Evolutionary conservation across 1,284 basidiomycete genomes (phyloP).

Genomic region (Mycena citricolor): DNA sequence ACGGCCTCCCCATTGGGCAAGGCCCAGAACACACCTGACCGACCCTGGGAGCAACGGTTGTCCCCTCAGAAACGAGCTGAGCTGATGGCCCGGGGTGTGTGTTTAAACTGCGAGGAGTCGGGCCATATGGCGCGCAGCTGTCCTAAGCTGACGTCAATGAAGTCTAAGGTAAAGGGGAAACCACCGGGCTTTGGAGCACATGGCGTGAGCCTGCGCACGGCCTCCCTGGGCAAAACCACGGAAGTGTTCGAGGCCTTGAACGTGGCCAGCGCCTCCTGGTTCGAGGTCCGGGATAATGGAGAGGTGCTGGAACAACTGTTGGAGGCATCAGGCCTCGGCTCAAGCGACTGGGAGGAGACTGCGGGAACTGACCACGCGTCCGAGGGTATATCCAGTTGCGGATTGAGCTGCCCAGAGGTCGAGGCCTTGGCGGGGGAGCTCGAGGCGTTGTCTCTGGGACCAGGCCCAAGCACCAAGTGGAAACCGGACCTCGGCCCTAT

Average conservation of each 20-base stretch:
- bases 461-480: too few species aligned
- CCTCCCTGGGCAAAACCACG: slow-evolving; percentile 1
- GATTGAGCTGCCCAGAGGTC: too few species aligned
- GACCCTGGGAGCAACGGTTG: neutral
- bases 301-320: too few species aligned
- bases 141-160: slow-evolving; percentile 1
- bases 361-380: too few species aligned
- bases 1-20: too few species aligned
- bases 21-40: slow-evolving; percentile 2
- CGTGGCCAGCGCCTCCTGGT: neutral
- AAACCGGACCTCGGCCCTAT: too few species aligned
- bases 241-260: slow-evolving; percentile 2
- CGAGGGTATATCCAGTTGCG: too few species aligned
- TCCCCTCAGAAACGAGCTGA: slow-evolving; percentile 4
- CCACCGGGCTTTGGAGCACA: slow-evolving; percentile 6
- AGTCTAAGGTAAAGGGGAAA: slow-evolving; percentile 5
- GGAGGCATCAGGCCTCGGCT: too few species aligned
- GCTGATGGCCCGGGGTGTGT: slow-evolving; percentile 3
- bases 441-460: too few species aligned
- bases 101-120: slow-evolving; percentile 1
- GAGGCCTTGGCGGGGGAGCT: too few species aligned
- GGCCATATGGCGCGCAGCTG: slow-evolving; percentile 4
- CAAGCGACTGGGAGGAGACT: too few species aligned
- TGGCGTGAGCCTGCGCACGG: too few species aligned
- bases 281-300: slow-evolving; percentile 8